Conservation (phyloP, 2,329 filamentous ascomycete genomes). For the Ophiostoma sp. region DNA sequence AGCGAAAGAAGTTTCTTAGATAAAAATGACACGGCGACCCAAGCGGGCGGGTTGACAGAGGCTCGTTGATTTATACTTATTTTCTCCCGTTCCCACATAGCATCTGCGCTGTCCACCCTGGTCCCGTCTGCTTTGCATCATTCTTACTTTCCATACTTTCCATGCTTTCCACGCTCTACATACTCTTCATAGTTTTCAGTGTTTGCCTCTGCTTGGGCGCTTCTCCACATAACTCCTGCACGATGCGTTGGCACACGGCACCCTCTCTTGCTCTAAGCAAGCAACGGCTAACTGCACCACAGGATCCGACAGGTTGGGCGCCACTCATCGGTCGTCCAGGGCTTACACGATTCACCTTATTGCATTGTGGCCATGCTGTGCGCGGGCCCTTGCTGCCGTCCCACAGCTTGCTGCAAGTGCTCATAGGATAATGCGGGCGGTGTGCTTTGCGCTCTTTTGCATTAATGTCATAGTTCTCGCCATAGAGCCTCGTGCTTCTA, state of each 20-base stretch:
- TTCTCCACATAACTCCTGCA: constrained; percentile 36
- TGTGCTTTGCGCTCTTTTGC: background rate
- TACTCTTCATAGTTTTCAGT: constrained; percentile 16
- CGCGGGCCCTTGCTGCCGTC: constrained; percentile 10
- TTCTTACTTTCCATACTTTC: background rate
- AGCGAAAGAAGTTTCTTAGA: background rate
- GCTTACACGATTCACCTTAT: constrained; percentile 12
- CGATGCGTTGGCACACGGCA: constrained; percentile 36
- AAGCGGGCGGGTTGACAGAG: constrained; percentile 17
- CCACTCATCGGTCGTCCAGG: constrained; percentile 16
- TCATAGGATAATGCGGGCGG: background rate
- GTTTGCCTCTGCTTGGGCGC: constrained; percentile 19
- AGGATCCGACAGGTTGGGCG: constrained; percentile 24
- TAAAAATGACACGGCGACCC: background rate
- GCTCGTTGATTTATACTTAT: constrained; percentile 21
- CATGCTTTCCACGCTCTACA: constrained; percentile 17
- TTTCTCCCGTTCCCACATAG: background rate
- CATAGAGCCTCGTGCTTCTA: background rate
- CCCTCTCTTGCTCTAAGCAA: constrained; percentile 24
- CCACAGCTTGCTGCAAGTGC: constrained; percentile 19
- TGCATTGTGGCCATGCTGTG: constrained; percentile 4
- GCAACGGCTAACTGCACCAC: constrained; percentile 28
- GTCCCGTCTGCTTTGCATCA: constrained; percentile 16
- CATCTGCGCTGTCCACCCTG: background rate
- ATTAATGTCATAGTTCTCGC: background rate